phyloP scores from a whole-genome alignment of 768 basidiomycete genomes.

The Leucocoprinus sp. region DNA sequence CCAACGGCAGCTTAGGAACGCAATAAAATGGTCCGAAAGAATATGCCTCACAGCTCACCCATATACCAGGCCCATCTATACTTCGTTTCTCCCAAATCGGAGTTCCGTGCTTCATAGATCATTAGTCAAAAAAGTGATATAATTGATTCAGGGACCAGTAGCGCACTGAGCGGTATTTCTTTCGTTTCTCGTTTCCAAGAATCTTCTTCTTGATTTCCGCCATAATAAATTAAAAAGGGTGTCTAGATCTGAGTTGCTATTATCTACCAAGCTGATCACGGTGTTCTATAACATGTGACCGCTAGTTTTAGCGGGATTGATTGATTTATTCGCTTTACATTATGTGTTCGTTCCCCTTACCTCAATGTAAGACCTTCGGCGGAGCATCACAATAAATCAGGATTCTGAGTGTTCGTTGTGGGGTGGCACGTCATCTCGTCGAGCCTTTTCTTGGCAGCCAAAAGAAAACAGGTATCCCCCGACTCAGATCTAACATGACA shows the following conservation, averaged over 20 bases:
- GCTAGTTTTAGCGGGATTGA: background rate
- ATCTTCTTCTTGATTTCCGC: constrained; percentile 22
- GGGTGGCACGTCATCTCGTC: no score
- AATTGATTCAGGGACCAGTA: constrained; percentile 11
- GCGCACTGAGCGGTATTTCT: constrained; percentile 44
- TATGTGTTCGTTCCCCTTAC: background rate
- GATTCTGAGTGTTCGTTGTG: no score
- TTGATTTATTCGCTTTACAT: background rate
- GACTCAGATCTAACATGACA: no score
- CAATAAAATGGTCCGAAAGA: no score
- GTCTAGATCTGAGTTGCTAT: background rate
- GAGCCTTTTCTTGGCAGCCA: no score
- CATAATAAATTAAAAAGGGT: constrained; percentile 14
- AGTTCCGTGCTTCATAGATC: constrained; percentile 47
- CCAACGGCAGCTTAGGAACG: background rate
- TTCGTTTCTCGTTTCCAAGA: constrained; percentile 23
- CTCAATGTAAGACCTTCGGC: no score
- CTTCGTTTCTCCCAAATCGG: constrained; percentile 55
- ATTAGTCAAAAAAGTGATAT: constrained; percentile 1
- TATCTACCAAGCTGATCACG: no score
- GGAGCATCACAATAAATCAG: no score
- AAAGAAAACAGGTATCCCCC: no score
- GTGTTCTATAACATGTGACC: constrained; percentile 5
- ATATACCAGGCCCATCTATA: constrained; percentile 77
- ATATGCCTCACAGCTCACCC: constrained; percentile 59